A percentile compares a stretch with the other conserved stretches of the same genome.
phyloP scores from a whole-genome alignment of 192 early-diverging fungal genomes.

The Spinellus fusiger region DNA sequence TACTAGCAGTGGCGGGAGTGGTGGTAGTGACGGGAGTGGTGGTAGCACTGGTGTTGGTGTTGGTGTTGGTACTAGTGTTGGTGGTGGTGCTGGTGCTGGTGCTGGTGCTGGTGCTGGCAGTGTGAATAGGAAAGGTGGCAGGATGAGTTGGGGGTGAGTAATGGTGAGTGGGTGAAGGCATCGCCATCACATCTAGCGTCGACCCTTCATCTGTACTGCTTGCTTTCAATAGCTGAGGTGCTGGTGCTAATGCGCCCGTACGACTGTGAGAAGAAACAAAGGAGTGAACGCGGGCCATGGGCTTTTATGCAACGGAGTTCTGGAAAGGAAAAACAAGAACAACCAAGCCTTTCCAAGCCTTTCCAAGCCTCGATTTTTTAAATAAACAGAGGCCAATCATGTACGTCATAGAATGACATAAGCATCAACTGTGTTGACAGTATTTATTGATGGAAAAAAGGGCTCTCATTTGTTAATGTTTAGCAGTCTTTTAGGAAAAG shows the following conservation, averaged over 20 bases:
- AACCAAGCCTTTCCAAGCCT: no score
- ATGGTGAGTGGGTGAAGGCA: conserved; percentile 1
- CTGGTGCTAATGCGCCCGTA: no score
- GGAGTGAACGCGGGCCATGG: conserved; percentile 25
- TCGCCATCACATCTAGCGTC: conserved; percentile 15
- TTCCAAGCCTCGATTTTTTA: no score
- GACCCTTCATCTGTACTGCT: neutral
- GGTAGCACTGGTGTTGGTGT: no score
- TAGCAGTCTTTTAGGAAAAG: neutral
- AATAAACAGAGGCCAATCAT: no score
- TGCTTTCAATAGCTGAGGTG: neutral
- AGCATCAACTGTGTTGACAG: no score
- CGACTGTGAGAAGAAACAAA: no score
- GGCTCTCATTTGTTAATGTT: neutral
- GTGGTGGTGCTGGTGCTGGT: no score
- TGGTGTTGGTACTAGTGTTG: no score
- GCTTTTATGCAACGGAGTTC: neutral
- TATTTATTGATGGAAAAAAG: neutral
- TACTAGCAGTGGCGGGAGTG: no score
- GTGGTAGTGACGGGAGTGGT: no score
- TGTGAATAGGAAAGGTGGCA: neutral
- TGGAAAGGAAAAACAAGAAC: neutral
- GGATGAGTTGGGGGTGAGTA: neutral
- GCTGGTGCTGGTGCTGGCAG: neutral
- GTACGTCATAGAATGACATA: no score